Conservation (phyloP, 1,284 basidiomycete species). For the Lentinus polychrous region DNA sequence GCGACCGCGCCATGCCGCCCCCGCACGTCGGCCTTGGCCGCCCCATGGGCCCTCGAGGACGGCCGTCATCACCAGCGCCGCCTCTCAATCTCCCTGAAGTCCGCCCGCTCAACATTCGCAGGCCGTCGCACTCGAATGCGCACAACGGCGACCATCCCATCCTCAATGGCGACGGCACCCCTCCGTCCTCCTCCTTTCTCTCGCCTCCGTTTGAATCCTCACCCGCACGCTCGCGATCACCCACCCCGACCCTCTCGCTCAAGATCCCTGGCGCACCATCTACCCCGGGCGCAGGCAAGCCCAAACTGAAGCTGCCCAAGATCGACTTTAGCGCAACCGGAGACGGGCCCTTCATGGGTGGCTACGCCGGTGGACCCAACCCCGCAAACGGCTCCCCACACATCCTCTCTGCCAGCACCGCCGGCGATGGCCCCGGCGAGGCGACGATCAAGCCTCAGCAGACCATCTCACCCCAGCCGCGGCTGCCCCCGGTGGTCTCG, state of each 20-base stretch:
- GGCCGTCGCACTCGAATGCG: constrained; percentile 21
- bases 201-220: constrained; percentile 15
- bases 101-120: constrained; percentile 37
- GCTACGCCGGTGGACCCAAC: constrained; percentile 25
- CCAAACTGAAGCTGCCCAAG: constrained; percentile 23
- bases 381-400: constrained; percentile 21
- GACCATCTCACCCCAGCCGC: constrained; percentile 23
- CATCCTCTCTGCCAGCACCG: constrained; percentile 22
- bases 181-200: constrained; percentile 24
- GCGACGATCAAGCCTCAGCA: constrained; percentile 47
- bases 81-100: constrained; percentile 28
- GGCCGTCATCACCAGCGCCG: constrained; percentile 42
- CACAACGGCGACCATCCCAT: constrained; percentile 18
- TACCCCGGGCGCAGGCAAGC: constrained; percentile 9
- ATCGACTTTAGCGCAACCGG: constrained; percentile 20
- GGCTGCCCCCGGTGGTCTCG: constrained; percentile 21
- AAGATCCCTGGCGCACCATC: constrained; percentile 14
- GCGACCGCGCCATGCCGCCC: too few species aligned
- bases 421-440: constrained; percentile 37
- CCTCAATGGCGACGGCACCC: constrained; percentile 13
- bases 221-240: constrained; percentile 13
- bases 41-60: constrained; percentile 54
- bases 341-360: constrained; percentile 22
- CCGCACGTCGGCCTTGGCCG: constrained; percentile 22
- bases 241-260: constrained; percentile 16